These are phyloP conservation scores for Diplocarpon mali DNA, from an alignment of 2,329 filamentous ascomycete species.

Conservation along the genomic window DNA sequence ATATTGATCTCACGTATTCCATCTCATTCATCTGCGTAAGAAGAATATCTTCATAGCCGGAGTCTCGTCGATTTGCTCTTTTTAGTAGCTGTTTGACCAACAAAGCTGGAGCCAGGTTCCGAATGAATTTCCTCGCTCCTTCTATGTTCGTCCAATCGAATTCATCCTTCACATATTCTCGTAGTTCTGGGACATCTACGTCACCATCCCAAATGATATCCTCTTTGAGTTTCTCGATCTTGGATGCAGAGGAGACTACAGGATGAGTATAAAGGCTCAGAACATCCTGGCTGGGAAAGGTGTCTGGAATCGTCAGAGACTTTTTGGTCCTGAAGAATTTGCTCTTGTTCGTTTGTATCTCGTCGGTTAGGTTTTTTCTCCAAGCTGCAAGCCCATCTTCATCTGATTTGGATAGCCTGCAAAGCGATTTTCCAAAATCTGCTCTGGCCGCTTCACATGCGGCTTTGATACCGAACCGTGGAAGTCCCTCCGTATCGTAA, in stretches of 20 bases:
- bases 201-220: constrained; percentile 49
- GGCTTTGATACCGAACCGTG: constrained; percentile 75
- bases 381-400: constrained; percentile 50
- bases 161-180: constrained; percentile 63
- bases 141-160: constrained; percentile 77
- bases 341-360: constrained; percentile 74
- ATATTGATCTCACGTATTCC: constrained; percentile 52
- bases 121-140: constrained; percentile 77
- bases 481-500: constrained; percentile 80
- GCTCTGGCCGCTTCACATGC: constrained; percentile 85
- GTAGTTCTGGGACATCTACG: constrained; percentile 55
- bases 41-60: constrained; percentile 27
- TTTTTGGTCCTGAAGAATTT: constrained; percentile 67
- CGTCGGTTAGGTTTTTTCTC: constrained; percentile 60
- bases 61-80: constrained; percentile 30
- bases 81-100: constrained; percentile 48
- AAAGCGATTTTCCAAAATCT: constrained; percentile 72
- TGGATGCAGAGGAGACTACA: constrained; percentile 55
- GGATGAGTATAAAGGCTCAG: constrained; percentile 83
- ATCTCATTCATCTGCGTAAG: constrained; percentile 35
- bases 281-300: constrained; percentile 71
- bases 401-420: constrained; percentile 50
- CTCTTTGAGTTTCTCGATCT: constrained; percentile 42
- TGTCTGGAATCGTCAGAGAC: constrained; percentile 61
- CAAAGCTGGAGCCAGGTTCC: constrained; percentile 66